Conservation (phyloP, 768 basidiomycete genomes). For the Mrakia frigida region DNA sequence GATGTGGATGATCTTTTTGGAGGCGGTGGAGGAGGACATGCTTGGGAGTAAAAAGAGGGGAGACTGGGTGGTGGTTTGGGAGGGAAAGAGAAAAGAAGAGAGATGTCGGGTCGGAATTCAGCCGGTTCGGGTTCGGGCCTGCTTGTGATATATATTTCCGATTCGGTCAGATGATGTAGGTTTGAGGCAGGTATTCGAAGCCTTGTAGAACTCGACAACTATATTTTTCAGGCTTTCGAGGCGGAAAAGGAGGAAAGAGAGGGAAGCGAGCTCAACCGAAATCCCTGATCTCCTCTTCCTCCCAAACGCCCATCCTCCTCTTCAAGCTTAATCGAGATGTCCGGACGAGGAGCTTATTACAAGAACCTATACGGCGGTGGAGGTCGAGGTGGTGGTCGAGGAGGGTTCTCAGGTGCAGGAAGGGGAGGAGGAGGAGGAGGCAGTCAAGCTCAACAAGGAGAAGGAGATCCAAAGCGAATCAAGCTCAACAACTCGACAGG, state of each 20-base stretch:
- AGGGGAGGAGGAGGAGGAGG: background rate
- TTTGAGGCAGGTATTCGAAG: too few species aligned
- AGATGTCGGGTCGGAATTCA: too few species aligned
- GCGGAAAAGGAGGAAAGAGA: too few species aligned
- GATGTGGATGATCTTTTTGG: slow-evolving; percentile 44
- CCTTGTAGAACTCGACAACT: too few species aligned
- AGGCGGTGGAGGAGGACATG: too few species aligned
- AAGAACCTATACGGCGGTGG: background rate
- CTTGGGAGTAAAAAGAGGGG: background rate
- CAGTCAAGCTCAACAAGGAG: background rate
- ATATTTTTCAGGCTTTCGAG: too few species aligned
- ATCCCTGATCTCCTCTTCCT: background rate
- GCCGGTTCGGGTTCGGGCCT: too few species aligned
- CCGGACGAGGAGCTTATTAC: background rate
- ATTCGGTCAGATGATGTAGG: too few species aligned
- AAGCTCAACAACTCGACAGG: background rate
- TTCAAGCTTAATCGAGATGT: background rate
- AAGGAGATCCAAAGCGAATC: background rate
- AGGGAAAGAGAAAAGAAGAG: background rate
- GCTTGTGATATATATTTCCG: too few species aligned
- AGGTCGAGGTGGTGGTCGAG: background rate
- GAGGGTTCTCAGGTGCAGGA: background rate
- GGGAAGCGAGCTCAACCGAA: background rate
- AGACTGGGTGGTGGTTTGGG: background rate
- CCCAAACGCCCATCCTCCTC: background rate